Evolutionary conservation across 2,329 filamentous ascomycete genomes (phyloP).

Genomic region (Penicillium sp.): DNA sequence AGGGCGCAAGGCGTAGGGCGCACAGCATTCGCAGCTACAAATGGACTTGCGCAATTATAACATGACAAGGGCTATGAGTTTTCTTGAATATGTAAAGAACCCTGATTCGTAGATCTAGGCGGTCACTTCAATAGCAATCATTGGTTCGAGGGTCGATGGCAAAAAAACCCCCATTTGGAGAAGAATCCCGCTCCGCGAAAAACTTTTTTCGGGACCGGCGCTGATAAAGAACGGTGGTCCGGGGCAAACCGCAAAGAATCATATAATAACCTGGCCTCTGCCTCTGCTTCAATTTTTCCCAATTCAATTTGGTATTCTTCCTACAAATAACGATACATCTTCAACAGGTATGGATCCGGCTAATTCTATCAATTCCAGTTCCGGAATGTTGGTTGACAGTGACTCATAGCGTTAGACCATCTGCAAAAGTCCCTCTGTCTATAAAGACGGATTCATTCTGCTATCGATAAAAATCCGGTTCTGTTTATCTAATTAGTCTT

Average conservation of each 20-base stretch:
- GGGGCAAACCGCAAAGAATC: conserved; percentile 16
- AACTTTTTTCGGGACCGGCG: conserved; percentile 15
- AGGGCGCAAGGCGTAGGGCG: conserved; percentile 2
- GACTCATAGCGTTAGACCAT: neutral
- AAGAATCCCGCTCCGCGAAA: conserved; percentile 16
- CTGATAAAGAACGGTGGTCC: conserved; percentile 7
- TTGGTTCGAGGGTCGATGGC: conserved; percentile 15
- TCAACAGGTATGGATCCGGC: neutral
- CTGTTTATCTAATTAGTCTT: neutral
- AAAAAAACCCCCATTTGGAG: conserved; percentile 11
- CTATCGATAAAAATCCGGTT: neutral
- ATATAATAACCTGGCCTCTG: conserved; percentile 6
- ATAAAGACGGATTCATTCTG: neutral
- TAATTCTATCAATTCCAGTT: neutral
- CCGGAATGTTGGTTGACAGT: neutral
- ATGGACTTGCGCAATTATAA: neutral
- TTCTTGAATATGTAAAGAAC: neutral
- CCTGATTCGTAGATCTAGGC: neutral
- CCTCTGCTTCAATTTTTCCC: neutral
- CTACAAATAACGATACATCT: neutral
- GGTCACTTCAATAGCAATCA: neutral
- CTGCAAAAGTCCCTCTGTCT: neutral
- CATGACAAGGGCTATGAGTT: neutral
- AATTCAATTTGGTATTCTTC: neutral
- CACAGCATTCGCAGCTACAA: neutral